These are phyloP conservation scores for Tephrocybe sp. DNA, from an alignment of 768 basidiomycete genomes.

Conservation along the genomic window DNA sequence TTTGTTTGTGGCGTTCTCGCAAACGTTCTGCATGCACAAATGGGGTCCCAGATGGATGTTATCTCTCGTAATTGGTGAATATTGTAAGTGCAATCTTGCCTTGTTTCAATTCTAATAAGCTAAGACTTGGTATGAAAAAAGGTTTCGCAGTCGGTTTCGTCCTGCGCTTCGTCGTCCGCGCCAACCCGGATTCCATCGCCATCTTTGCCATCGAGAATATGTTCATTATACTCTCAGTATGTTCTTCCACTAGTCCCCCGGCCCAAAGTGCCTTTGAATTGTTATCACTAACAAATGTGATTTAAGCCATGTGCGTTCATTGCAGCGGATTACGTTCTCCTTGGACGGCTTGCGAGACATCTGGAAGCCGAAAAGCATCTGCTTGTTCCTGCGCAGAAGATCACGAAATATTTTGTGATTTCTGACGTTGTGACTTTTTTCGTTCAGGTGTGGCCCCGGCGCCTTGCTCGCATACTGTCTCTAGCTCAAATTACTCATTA, in stretches of 20 bases:
- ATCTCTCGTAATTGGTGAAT: conserved; percentile 55
- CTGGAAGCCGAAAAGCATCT: conserved; percentile 47
- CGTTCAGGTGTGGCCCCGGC: conserved; percentile 43
- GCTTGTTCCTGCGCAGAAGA: conserved; percentile 45
- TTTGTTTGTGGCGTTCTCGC: conserved; percentile 38
- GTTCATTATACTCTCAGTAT: conserved; percentile 56
- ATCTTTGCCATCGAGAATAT: conserved; percentile 56
- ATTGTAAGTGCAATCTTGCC: conserved; percentile 47
- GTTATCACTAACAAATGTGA: conserved; percentile 26
- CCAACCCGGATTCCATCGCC: conserved; percentile 45
- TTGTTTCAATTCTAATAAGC: too few relatives aligned
- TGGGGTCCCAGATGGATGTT: conserved; percentile 59
- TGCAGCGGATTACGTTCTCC: conserved; percentile 67
- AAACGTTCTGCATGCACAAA: conserved; percentile 39
- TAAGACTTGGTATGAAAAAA: conserved; percentile 20
- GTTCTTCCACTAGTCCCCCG: conserved; percentile 12
- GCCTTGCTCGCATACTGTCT: neutral
- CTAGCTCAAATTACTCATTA: conserved; percentile 13
- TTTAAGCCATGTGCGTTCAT: conserved; percentile 75
- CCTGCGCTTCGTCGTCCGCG: conserved; percentile 52
- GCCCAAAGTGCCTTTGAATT: neutral
- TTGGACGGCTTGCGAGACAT: conserved; percentile 55
- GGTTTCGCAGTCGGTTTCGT: conserved; percentile 56
- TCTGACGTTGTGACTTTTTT: conserved; percentile 67
- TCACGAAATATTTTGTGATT: conserved; percentile 57